Evolutionary conservation across 441 rosid species (phyloP), one percentile per base, ranked within the genome.

Genomic region (Adansonia grandidieri): DNA sequence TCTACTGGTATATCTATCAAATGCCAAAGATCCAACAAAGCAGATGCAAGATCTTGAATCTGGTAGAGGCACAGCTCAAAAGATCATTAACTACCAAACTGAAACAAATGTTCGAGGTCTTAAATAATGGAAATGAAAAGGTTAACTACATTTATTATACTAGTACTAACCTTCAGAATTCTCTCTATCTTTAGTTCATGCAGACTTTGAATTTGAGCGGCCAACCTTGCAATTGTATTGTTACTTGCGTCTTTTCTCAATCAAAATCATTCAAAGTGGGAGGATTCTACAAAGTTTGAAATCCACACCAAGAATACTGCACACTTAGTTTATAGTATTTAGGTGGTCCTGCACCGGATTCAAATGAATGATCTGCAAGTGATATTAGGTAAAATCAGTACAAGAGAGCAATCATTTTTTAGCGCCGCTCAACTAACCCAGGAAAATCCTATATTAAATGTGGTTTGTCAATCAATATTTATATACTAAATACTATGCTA

Each of bases 1-100:
- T 90, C 97, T 8, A 42, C 13, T 68, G 98, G 93, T 4, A 90
- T 93, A 79, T 90, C 96, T 86, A 95, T 86, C 81, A 95, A 84
- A 82, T 87, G 80, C 99, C 99, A 93, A 9, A 95, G 89, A 86
- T 91, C 97, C 86, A 92, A 70, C 82, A 93, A 75, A 9, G 85
- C 73, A 65, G 90, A 80, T 72, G 94, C 94, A 79, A 92, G 91
- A 76, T 87, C 87, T 90, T 88, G 95, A 85, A 95, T 91, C 99
- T 95, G 88, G 54, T 74, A 69, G 48, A 69, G 54, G 45, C 72
- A 42, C 20, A 54, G 15, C 10, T 10, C 7, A 5, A 66, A 58
- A 53, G n/a, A 79, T 83, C 74, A 80, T 50, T 50, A 68, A 67
- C 14, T 54, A 42, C 20, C 48, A 45, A 71, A 22, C 71, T 65